A percentile compares a stretch with the other conserved stretches of the same genome.
Conservation (phyloP, 2,329 filamentous ascomycete species). For the Cladosporium colombiae region DNA sequence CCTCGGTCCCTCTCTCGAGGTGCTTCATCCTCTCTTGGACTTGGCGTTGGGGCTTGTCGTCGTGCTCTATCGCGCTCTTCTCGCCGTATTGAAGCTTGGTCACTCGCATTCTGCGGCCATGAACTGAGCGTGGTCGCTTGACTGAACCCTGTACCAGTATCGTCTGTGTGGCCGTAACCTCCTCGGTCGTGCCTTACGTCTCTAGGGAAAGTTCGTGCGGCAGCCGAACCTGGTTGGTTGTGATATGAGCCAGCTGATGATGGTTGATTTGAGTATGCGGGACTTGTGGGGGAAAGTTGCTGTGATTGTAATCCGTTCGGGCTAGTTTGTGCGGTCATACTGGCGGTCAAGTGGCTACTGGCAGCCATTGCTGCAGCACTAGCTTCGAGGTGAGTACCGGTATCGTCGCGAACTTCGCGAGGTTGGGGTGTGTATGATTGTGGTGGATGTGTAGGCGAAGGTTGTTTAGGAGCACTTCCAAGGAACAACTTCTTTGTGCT, state of each 20-base stretch:
- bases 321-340: constrained; percentile 47
- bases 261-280: constrained; percentile 45
- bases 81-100: constrained; percentile 19
- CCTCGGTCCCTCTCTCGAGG: constrained; percentile 25
- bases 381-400: constrained; percentile 45
- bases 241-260: constrained; percentile 32
- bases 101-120: constrained; percentile 24
- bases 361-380: constrained; percentile 54
- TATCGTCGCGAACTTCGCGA: constrained; percentile 37
- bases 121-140: constrained; percentile 27
- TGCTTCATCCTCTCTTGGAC: constrained; percentile 34
- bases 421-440: constrained; percentile 32
- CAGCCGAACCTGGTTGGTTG: constrained; percentile 29
- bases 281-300: constrained; percentile 52
- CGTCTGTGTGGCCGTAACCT: constrained; percentile 26
- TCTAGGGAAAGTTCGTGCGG: constrained; percentile 34
- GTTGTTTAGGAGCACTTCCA: constrained; percentile 50
- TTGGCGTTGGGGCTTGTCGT: constrained; percentile 33
- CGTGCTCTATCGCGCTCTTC: constrained; percentile 30
- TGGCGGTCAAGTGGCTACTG: constrained; percentile 53
- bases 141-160: constrained; percentile 30
- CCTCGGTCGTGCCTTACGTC: constrained; percentile 13
- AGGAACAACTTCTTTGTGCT: constrained; percentile 56
- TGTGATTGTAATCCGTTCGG: constrained; percentile 37
- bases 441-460: constrained; percentile 51